Base-by-base conservation (phyloP, 371 early-diverging fungal species). In the Lichtheimia hyalospora region DNA sequence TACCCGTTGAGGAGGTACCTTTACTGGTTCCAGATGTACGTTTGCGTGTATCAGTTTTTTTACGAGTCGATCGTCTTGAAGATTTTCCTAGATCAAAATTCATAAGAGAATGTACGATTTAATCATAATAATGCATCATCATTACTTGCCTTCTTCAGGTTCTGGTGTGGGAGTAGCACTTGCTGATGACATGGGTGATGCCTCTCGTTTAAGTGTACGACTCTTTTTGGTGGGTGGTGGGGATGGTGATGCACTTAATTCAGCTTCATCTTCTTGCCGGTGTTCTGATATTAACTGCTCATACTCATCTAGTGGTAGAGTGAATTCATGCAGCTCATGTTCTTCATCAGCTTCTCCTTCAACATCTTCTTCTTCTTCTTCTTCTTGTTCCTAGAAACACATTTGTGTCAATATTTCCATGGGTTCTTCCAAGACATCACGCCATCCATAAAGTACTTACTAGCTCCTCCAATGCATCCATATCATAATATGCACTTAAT, bases 241-340 rank as follows among this genome's bases (percentile, higher is more conserved):
- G 0, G 59, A 51, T 25, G 53, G 27, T n/a, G 53, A 70, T 68
- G 48, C 67, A 21, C 46, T 61, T 25, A 41, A 28, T 50, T 56
- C 63, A 0, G 79, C 72, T 24, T 71, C 69, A 46, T 77, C 71
- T 34, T 85, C 84, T 54, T 71, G 74, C 16, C 73, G 68, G 42
- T 81, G 77, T 12, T 85, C 86, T n/a, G 74, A 73, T 54, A 85
- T 84, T 18, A 83, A 56, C 49, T 82, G 79, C 44, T 85, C 86
- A 60, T 79, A 84, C 2, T 84, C 84, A 21, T 80, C 79, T 15
- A 81, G 49, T 0, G 86, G 86, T 49, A 85, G 61, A 8, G 73
- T 74, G 51, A 85, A 85, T 56, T 85, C 86, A 28, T 74, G 71
- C 42, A 68, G 52, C n/a, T 67, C 72, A 25, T 67, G 66, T 24